Conservation (phyloP, 108 stramenopile genomes). For the Heterococcus sp. region DNA sequence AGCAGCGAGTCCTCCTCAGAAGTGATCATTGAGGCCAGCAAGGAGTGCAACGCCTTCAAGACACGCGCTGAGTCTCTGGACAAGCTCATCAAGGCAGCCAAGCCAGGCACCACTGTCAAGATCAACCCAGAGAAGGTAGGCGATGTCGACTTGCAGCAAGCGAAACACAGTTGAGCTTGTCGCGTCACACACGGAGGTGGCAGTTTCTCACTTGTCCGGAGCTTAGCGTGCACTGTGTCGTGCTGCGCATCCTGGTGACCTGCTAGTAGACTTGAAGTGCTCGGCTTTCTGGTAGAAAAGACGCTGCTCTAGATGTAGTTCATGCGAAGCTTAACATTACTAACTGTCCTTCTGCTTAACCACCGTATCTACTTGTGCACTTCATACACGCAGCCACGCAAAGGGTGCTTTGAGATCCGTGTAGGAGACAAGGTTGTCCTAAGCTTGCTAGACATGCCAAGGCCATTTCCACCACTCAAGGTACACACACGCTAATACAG, state of each 20-base stretch:
- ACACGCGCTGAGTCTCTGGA: neutral
- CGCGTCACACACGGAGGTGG: too few relatives aligned
- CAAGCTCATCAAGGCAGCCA: neutral
- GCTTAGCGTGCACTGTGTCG: too few relatives aligned
- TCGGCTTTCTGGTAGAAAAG: neutral
- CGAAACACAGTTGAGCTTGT: neutral
- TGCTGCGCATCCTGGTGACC: too few relatives aligned
- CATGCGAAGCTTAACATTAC: neutral
- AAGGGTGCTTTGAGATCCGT: neutral
- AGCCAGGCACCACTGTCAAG: neutral
- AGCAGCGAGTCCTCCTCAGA: too few relatives aligned
- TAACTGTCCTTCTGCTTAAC: neutral
- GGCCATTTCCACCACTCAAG: neutral
- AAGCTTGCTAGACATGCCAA: neutral
- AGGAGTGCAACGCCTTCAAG: too few relatives aligned
- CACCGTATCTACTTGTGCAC: neutral
- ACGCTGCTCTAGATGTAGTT: neutral
- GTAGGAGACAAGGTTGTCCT: neutral
- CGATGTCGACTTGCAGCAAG: neutral
- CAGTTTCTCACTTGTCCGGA: too few relatives aligned
- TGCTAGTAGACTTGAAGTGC: too few relatives aligned
- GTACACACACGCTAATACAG: too few relatives aligned
- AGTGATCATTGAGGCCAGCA: too few relatives aligned
- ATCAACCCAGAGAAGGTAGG: neutral
- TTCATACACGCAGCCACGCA: neutral